Evolutionary conservation across 805 yeast genomes (phyloP).

Genomic region (Sugiyamaella marilandica): DNA sequence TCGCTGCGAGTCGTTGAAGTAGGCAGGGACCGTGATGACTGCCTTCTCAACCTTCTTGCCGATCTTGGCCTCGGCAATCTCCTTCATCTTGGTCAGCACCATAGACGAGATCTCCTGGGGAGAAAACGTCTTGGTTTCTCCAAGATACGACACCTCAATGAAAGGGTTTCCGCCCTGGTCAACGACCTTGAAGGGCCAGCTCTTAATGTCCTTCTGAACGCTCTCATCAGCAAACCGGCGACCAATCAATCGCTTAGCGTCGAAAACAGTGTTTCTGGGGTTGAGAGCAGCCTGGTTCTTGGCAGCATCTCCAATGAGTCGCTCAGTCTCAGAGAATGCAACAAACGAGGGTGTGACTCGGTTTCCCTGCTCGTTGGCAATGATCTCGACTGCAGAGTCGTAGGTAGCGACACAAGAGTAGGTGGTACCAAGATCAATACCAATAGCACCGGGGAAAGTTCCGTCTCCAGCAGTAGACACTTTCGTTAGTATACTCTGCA

Average conservation of each 20-base stretch:
- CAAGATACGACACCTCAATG: conserved; percentile 76
- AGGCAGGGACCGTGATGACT: conserved; percentile 83
- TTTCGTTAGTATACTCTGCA: conserved; percentile 4
- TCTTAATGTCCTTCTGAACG: conserved; percentile 86
- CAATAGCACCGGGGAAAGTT: conserved; percentile 99
- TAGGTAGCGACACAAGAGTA: conserved; percentile 96
- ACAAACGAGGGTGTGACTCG: conserved; percentile 96
- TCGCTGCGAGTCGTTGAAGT: conserved; percentile 84
- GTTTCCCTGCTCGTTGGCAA: conserved; percentile 98
- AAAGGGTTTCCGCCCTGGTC: conserved; percentile 73
- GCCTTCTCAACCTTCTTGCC: conserved; percentile 80
- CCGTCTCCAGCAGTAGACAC: conserved; percentile 59
- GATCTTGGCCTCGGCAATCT: conserved; percentile 74
- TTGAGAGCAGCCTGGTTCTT: conserved; percentile 96
- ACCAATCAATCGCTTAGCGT: conserved; percentile 92
- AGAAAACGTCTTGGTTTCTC: conserved; percentile 79
- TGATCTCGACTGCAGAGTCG: conserved; percentile 89
- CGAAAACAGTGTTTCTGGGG: conserved; percentile 80
- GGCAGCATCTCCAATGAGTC: conserved; percentile 95
- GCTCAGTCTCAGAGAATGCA: conserved; percentile 88
- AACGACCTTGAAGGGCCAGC: conserved; percentile 85
- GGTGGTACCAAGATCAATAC: conserved; percentile 97
- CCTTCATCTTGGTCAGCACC: conserved; percentile 88
- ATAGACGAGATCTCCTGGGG: conserved; percentile 95
- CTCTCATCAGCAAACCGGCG: conserved; percentile 78